Evolutionary conservation across 2,329 filamentous ascomycete species (phyloP).

Genomic region (Aspergillus sergii): DNA sequence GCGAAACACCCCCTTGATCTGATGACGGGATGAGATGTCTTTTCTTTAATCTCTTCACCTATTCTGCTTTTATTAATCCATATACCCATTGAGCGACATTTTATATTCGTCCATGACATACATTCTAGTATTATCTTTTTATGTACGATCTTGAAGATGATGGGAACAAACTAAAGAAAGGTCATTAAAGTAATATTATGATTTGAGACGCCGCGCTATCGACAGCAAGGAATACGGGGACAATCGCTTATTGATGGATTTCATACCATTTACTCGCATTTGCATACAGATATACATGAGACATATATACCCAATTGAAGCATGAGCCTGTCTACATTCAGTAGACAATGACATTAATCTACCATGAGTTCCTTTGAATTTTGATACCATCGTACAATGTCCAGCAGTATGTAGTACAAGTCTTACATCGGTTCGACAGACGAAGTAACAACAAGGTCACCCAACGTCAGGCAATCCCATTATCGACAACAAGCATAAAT

Average conservation of each 20-base stretch:
- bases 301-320: neutral
- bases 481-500: neutral
- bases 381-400: neutral
- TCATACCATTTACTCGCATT: neutral
- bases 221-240: neutral
- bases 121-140: neutral
- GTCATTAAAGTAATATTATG: neutral
- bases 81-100: slow-evolving; percentile 1
- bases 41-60: neutral
- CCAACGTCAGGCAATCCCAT: neutral
- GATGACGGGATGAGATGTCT: neutral
- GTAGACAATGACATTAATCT: neutral
- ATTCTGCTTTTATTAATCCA: neutral
- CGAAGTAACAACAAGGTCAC: neutral
- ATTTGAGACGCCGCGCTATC: neutral
- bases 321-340: neutral
- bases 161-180: neutral
- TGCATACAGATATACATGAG: neutral
- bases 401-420: neutral
- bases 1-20: neutral
- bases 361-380: neutral
- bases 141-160: neutral
- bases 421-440: neutral
- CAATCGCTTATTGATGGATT: neutral
- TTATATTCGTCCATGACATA: neutral